These are phyloP conservation scores for Colletotrichum sp. DNA, from an alignment of 2,329 filamentous ascomycete genomes.

Conservation along the genomic window DNA sequence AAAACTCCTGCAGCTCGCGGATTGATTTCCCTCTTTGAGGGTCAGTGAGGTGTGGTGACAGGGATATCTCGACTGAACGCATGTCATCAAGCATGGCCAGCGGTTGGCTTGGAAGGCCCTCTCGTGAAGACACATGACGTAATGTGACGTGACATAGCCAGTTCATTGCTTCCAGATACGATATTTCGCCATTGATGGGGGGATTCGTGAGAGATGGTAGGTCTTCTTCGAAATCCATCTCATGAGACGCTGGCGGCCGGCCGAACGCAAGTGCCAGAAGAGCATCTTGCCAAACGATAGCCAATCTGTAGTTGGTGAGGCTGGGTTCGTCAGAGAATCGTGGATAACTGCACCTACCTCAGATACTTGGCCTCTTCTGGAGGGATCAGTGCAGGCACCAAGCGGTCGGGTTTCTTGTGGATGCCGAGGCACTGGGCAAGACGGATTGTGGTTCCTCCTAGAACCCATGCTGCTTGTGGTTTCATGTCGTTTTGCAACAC, in stretches of 20 bases:
- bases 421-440: constrained; percentile 10
- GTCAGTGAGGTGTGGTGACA: neutral
- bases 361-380: neutral
- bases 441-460: constrained; percentile 10
- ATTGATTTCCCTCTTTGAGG: neutral
- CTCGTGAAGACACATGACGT: neutral
- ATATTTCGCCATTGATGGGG: neutral
- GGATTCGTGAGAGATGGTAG: neutral
- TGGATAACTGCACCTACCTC: neutral
- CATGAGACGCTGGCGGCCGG: constrained; percentile 12
- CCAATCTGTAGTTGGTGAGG: neutral
- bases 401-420: neutral
- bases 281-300: constrained; percentile 8
- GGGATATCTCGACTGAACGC: neutral
- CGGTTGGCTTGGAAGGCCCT: neutral
- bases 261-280: constrained; percentile 11
- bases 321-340: neutral
- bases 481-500: constrained; percentile 19
- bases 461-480: constrained; percentile 18
- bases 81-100: neutral
- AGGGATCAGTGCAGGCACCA: neutral
- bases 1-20: constrained; percentile 4
- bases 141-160: constrained; percentile 13
- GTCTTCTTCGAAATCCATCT: constrained; percentile 5
- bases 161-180: constrained; percentile 13